phyloP scores from a whole-genome alignment of 2,329 filamentous ascomycete species.

The Aspergillus sp. region DNA sequence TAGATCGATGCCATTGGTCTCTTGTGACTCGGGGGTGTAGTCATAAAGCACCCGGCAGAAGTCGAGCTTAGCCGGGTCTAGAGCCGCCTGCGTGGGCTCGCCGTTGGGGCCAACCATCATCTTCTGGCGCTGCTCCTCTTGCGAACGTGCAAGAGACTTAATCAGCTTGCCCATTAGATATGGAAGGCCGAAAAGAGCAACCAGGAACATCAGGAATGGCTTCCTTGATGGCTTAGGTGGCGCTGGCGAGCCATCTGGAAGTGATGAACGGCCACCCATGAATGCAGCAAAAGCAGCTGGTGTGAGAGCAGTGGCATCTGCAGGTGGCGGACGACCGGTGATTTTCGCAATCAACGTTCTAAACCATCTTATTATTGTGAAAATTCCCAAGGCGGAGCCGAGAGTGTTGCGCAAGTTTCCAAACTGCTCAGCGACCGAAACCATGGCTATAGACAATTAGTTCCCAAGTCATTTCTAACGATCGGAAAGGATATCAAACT shows the following conservation, averaged over 20 bases:
- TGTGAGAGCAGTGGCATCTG: conserved; percentile 81
- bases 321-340: conserved; percentile 86
- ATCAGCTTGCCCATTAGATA: conserved; percentile 98
- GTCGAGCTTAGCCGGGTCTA: conserved; percentile 89
- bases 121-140: conserved; percentile 71
- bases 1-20: conserved; percentile 74
- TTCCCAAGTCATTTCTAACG: background rate
- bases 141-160: conserved; percentile 74
- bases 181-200: conserved; percentile 91
- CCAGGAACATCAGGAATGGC: conserved; percentile 91
- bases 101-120: conserved; percentile 52
- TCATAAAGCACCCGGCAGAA: conserved; percentile 96
- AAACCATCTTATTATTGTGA: conserved; percentile 93
- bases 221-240: conserved; percentile 82
- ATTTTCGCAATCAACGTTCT: conserved; percentile 87
- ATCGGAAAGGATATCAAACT: conserved; percentile 32
- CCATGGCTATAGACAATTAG: conserved; percentile 68
- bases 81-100: conserved; percentile 44
- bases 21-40: conserved; percentile 74
- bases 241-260: conserved; percentile 65
- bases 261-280: conserved; percentile 63
- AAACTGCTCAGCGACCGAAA: conserved; percentile 96
- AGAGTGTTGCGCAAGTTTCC: conserved; percentile 89
- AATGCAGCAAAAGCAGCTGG: conserved; percentile 90
- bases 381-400: conserved; percentile 91